Conservation (phyloP, 768 basidiomycete genomes). For the Galerina sulciceps region DNA sequence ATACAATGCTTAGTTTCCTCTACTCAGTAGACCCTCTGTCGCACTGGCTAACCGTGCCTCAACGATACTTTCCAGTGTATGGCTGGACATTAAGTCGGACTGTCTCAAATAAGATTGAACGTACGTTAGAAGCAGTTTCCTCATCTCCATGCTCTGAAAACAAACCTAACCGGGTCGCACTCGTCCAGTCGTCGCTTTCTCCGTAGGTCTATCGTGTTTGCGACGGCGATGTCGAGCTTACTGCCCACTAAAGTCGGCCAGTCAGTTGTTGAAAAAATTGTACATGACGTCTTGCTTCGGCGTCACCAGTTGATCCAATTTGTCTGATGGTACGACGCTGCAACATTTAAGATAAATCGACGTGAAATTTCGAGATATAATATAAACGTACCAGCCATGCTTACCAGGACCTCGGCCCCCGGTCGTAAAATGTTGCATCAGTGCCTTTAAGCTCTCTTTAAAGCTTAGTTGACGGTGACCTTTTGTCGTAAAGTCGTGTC, state of each 20-base stretch:
- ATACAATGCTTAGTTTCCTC: too few relatives aligned
- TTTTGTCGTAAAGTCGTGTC: conserved; percentile 65
- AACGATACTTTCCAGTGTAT: conserved; percentile 83
- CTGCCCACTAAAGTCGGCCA: conserved; percentile 93
- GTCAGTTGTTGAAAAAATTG: conserved; percentile 99
- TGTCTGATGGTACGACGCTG: conserved; percentile 97
- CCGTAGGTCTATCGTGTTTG: conserved; percentile 99
- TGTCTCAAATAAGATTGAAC: conserved; percentile 54
- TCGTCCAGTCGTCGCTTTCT: conserved; percentile 89
- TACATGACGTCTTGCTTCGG: conserved; percentile 98
- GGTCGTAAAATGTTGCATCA: conserved; percentile 78
- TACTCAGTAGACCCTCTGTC: conserved; percentile 53
- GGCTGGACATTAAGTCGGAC: conserved; percentile 91
- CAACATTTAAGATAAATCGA: conserved; percentile 4
- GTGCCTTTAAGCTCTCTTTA: conserved; percentile 81
- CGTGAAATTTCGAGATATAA: background rate
- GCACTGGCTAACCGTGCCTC: conserved; percentile 75
- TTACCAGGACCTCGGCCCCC: conserved; percentile 75
- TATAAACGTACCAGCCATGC: conserved; percentile 78
- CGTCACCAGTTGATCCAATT: conserved; percentile 95
- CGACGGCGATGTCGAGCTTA: conserved; percentile 93
- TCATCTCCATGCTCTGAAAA: background rate
- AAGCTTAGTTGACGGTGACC: conserved; percentile 70
- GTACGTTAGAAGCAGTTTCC: background rate
- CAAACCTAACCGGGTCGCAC: conserved; percentile 91